A percentile compares a stretch with the other conserved stretches of the same genome.
Evolutionary conservation across 768 basidiomycete genomes (phyloP).

Genomic region (Tremella mesenterica): DNA sequence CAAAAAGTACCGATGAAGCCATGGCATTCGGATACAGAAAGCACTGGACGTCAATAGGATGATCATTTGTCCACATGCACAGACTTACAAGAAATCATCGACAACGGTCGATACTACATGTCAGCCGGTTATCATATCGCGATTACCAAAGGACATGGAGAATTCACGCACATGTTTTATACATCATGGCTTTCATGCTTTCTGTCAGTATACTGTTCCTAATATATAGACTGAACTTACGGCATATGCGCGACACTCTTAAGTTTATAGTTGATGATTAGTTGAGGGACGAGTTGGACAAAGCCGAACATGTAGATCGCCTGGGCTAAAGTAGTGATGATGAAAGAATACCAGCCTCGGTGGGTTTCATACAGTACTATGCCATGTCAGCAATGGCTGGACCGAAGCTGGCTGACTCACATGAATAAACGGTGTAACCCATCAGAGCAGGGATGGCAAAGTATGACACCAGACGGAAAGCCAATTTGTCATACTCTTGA

Average conservation of each 20-base stretch:
- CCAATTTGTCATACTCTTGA: slow-evolving; percentile 87
- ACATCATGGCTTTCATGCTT: slow-evolving; percentile 89
- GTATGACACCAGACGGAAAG: slow-evolving; percentile 90
- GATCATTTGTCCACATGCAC: background rate
- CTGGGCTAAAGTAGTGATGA: slow-evolving; percentile 75
- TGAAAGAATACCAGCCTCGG: slow-evolving; percentile 91
- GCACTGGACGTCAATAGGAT: slow-evolving; percentile 46
- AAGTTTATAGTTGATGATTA: slow-evolving; percentile 93
- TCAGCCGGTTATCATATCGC: background rate
- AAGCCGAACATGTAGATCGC: slow-evolving; percentile 81
- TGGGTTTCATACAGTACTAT: slow-evolving; percentile 51
- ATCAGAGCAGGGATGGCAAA: slow-evolving; percentile 64
- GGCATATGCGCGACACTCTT: slow-evolving; percentile 97
- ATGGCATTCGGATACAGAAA: slow-evolving; percentile 94
- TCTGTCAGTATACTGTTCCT: slow-evolving; percentile 2
- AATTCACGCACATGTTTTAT: slow-evolving; percentile 65
- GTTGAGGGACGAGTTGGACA: slow-evolving; percentile 55
- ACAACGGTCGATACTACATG: slow-evolving; percentile 50
- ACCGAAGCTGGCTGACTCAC: slow-evolving; percentile 17
- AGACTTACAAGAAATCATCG: slow-evolving; percentile 59
- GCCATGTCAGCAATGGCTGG: background rate
- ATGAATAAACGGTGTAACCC: slow-evolving; percentile 46
- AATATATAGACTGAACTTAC: slow-evolving; percentile 9
- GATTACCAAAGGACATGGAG: background rate
- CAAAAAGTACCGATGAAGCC: slow-evolving; percentile 64